These are phyloP conservation scores for Phyllostachys edulis DNA, from an alignment of 176 grass and related monocot species.

Conservation along the genomic window DNA sequence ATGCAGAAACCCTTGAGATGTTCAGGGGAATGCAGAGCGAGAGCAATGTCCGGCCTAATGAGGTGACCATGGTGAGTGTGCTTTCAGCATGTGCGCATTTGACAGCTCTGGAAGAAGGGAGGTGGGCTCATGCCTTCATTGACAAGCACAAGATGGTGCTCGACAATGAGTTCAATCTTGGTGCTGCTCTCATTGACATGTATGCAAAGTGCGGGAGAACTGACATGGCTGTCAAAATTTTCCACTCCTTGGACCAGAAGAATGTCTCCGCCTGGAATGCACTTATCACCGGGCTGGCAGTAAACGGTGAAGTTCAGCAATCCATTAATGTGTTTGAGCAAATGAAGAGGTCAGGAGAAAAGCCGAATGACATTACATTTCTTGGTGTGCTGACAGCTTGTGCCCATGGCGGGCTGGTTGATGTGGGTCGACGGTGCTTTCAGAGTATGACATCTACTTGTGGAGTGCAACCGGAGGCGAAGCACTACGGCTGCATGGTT, in stretches of 20 bases:
- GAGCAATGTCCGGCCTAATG: slow-evolving; percentile 47
- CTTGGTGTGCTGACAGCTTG: slow-evolving; percentile 65
- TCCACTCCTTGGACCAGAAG: slow-evolving; percentile 51
- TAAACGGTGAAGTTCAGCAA: slow-evolving; percentile 41
- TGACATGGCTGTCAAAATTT: slow-evolving; percentile 42
- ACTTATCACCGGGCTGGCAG: slow-evolving; percentile 60
- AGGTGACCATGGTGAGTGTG: slow-evolving; percentile 77
- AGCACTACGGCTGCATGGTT: slow-evolving; percentile 85
- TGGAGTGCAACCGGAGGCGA: slow-evolving; percentile 44
- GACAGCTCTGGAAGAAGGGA: slow-evolving; percentile 57
- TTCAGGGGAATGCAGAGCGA: slow-evolving; percentile 59
- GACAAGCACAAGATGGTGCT: slow-evolving; percentile 61
- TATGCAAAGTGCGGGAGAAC: slow-evolving; percentile 70
- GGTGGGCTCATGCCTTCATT: slow-evolving; percentile 63
- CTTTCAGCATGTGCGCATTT: slow-evolving; percentile 66
- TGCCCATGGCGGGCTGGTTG: slow-evolving; percentile 52
- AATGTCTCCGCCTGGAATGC: slow-evolving; percentile 77
- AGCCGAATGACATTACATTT: slow-evolving; percentile 53
- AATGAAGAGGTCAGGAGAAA: slow-evolving; percentile 48
- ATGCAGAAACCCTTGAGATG: slow-evolving; percentile 49
- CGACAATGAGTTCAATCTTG: slow-evolving; percentile 64
- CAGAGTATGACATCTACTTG: slow-evolving; percentile 52
- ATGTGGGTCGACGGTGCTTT: slow-evolving; percentile 55
- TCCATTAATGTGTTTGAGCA: slow-evolving; percentile 57
- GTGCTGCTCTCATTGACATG: slow-evolving; percentile 73